Evolutionary conservation across 2,329 filamentous ascomycete species (phyloP).

Genomic region (Trichoderma endophyticum): DNA sequence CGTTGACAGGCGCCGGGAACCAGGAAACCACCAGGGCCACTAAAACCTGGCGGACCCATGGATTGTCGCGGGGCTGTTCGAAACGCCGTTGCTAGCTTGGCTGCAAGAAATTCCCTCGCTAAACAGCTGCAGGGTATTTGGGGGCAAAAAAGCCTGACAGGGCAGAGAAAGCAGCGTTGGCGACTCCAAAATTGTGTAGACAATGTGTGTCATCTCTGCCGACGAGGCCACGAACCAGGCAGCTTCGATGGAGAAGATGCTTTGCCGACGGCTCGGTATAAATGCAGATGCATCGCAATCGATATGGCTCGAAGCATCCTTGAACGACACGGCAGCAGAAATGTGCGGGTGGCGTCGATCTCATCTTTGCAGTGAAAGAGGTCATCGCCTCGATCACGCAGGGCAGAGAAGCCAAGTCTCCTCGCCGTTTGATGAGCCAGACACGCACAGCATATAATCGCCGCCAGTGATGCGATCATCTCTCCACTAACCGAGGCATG

Average conservation of each 20-base stretch:
- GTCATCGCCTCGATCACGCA: neutral
- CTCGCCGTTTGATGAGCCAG: neutral
- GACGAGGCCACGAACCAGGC: too few species aligned
- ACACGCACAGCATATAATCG: neutral
- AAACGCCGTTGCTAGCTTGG: neutral
- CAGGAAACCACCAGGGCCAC: neutral
- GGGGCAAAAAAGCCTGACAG: neutral
- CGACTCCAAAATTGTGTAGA: neutral
- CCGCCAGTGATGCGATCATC: neutral
- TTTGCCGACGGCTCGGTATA: neutral
- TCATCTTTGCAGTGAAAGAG: neutral
- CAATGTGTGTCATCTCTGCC: neutral
- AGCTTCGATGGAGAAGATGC: neutral
- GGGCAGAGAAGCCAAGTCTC: neutral
- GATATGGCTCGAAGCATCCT: neutral
- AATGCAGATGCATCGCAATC: neutral
- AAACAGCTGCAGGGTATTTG: neutral
- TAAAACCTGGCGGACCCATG: conserved; percentile 5
- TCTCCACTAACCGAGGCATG: neutral
- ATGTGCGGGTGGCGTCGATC: neutral
- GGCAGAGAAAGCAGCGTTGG: neutral
- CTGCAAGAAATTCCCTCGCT: conserved; percentile 17
- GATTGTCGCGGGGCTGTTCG: conserved; percentile 13
- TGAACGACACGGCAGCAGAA: neutral
- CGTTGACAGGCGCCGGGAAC: neutral